Percentiles rank a stretch among this genome's conserved stretches.
These are phyloP conservation scores for Huntiella bhutanensis DNA, from an alignment of 2,329 filamentous ascomycete genomes.

Conservation along the genomic window DNA sequence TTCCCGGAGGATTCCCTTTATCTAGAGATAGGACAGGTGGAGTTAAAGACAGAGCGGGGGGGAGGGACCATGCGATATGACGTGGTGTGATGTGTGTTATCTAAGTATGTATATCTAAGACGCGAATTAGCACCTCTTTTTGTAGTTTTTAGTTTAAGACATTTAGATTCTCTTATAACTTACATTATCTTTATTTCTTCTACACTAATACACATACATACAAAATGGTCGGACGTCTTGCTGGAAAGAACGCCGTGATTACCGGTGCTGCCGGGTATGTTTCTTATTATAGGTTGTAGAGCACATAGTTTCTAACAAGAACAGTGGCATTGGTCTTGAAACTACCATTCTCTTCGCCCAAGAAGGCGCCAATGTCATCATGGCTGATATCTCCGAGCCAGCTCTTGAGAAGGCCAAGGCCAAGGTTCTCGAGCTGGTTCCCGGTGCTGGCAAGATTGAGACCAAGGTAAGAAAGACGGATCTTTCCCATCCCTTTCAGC, in stretches of 20 bases:
- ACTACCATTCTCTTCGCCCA: constrained; percentile 76
- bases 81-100: too few relatives aligned
- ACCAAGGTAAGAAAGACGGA: constrained; percentile 25
- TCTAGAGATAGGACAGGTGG: too few relatives aligned
- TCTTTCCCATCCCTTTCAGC: background rate
- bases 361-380: constrained; percentile 69
- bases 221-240: constrained; percentile 26
- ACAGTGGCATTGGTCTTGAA: constrained; percentile 79
- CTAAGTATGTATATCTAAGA: too few relatives aligned
- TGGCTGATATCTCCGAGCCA: constrained; percentile 66
- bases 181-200: background rate
- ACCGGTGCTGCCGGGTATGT: constrained; percentile 73
- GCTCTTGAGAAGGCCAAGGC: constrained; percentile 58
- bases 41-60: too few relatives aligned
- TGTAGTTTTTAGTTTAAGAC: too few relatives aligned
- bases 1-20: too few relatives aligned
- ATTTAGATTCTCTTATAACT: too few relatives aligned
- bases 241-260: constrained; percentile 49
- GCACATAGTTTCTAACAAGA: background rate
- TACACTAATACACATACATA: background rate
- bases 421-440: constrained; percentile 57
- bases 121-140: too few relatives aligned
- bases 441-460: constrained; percentile 40
- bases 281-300: background rate
- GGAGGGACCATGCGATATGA: too few relatives aligned